Percentiles rank a stretch among this genome's conserved stretches.
These are phyloP conservation scores for Mortierella sp. DNA, from an alignment of 371 early-diverging fungal genomes.

Conservation along the genomic window DNA sequence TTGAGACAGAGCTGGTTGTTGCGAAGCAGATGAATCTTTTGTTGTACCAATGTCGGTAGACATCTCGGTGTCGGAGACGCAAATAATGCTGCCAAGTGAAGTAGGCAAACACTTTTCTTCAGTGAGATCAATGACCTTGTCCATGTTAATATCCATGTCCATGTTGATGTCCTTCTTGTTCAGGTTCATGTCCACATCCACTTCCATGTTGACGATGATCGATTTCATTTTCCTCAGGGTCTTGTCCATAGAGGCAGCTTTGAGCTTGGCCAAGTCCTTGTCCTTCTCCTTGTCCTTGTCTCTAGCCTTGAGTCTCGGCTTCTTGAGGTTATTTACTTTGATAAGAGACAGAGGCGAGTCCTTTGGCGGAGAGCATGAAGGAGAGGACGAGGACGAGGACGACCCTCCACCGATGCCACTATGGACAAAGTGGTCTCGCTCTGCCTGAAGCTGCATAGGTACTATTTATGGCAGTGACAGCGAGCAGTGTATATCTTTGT, in stretches of 20 bases:
- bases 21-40: neutral
- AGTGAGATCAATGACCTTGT: neutral
- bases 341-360: conserved; percentile 27
- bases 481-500: neutral
- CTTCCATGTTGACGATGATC: neutral
- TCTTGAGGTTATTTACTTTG: conserved; percentile 36
- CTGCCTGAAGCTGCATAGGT: conserved; percentile 54
- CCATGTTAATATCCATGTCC: neutral
- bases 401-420: conserved; percentile 52
- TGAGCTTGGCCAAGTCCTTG: conserved; percentile 3
- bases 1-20: neutral
- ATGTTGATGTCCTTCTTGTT: conserved; percentile 6
- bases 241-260: neutral
- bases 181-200: neutral
- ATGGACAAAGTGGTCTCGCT: conserved; percentile 52
- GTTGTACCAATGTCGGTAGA: neutral
- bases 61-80: neutral
- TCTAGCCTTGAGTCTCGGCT: conserved; percentile 19
- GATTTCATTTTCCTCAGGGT: neutral
- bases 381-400: conserved; percentile 40
- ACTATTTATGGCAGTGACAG: neutral
- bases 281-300: conserved; percentile 8
- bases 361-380: conserved; percentile 44
- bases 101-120: neutral
- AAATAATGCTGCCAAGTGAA: neutral